Percentiles rank a stretch among this genome's conserved stretches.
These are phyloP conservation scores for Erysiphe pulchra DNA, from an alignment of 2,329 filamentous ascomycete genomes.

Conservation along the genomic window DNA sequence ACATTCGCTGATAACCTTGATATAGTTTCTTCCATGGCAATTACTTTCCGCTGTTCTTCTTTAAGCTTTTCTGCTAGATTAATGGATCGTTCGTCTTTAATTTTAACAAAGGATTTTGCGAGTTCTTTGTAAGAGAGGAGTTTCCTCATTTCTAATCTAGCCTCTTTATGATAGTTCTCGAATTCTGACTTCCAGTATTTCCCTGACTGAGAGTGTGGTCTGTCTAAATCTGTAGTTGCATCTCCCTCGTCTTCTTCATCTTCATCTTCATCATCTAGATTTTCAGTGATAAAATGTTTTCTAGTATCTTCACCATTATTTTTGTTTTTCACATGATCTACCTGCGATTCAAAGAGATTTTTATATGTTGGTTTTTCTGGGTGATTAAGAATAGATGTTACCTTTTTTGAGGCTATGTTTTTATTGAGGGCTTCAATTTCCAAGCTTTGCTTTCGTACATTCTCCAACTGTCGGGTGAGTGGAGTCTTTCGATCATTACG, in stretches of 20 bases:
- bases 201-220: constrained; percentile 49
- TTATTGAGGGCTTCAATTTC: not conserved
- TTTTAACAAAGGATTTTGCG: constrained; percentile 52
- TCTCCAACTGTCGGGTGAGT: not conserved
- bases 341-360: not conserved
- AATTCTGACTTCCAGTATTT: constrained; percentile 63
- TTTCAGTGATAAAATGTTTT: no score
- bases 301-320: not conserved
- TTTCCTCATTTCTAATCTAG: constrained; percentile 49
- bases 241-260: constrained; percentile 23
- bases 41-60: constrained; percentile 39
- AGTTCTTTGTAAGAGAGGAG: constrained; percentile 57
- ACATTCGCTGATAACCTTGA: constrained; percentile 34
- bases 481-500: not conserved
- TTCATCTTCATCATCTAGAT: constrained; percentile 1
- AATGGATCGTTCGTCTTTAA: constrained; percentile 48
- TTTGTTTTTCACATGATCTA: not conserved
- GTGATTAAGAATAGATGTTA: not conserved
- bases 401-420: not conserved
- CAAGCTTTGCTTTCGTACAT: not conserved
- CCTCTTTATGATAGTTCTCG: constrained; percentile 45
- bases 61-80: constrained; percentile 38
- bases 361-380: not conserved
- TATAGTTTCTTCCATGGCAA: constrained; percentile 35
- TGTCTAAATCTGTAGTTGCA: constrained; percentile 42